Conservation (phyloP, 2,329 filamentous ascomycete genomes). For the Cercospora berteroae region DNA sequence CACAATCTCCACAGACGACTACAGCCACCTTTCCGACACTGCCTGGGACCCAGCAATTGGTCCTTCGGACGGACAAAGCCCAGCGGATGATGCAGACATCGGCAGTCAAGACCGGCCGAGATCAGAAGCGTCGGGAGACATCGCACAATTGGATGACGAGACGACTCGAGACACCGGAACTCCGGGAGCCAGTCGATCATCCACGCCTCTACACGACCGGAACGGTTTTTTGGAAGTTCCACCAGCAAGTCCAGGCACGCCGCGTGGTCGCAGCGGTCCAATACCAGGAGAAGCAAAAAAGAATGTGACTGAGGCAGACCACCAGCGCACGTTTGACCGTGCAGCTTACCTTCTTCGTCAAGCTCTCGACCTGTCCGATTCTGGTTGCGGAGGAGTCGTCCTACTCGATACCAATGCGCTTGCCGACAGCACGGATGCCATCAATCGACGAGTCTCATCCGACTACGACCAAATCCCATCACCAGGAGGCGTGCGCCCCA, state of each 20-base stretch:
- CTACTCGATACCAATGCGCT: slow-evolving; percentile 38
- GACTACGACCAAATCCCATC: not conserved
- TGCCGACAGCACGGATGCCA: slow-evolving; percentile 18
- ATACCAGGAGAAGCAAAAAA: not conserved
- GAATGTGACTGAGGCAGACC: slow-evolving; percentile 34
- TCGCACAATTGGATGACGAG: not conserved
- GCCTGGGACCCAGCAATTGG: not conserved
- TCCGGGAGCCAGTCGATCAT: not conserved
- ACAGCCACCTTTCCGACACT: not conserved
- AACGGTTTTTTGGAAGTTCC: not conserved
- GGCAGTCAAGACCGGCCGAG: not conserved
- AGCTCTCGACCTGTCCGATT: slow-evolving; percentile 44
- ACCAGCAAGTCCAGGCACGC: not conserved
- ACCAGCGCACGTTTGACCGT: slow-evolving; percentile 43
- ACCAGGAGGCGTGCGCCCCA: not conserved
- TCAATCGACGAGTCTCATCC: slow-evolving; percentile 6
- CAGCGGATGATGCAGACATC: not conserved
- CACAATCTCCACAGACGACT: not conserved
- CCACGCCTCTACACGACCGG: not conserved
- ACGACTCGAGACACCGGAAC: not conserved
- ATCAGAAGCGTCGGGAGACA: not conserved
- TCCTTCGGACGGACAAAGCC: not conserved
- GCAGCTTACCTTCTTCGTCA: slow-evolving; percentile 50
- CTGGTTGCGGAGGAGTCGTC: slow-evolving; percentile 41
- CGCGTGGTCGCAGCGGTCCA: not conserved